Evolutionary conservation across 83 land plant genomes (phyloP).

Genomic region (Larix sibirica): DNA sequence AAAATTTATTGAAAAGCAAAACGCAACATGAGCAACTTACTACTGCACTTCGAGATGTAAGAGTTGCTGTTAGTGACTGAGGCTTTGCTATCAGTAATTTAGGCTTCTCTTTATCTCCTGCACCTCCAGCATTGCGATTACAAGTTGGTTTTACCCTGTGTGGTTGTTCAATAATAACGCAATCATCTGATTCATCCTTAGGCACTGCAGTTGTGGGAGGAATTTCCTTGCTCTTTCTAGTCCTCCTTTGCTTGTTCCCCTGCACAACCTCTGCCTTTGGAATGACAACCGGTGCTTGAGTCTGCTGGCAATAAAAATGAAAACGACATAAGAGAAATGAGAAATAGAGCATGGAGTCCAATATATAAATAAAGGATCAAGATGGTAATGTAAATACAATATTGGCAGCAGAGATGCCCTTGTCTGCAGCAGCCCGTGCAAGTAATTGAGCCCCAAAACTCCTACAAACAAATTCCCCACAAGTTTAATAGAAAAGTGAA

Average conservation of each 20-base stretch:
- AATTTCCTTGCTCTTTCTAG: neutral
- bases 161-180: neutral
- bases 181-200: slow-evolving; percentile 3
- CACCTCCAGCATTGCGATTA: neutral
- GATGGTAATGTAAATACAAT: neutral
- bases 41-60: slow-evolving; percentile 11
- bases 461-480: neutral
- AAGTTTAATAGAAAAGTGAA: neutral
- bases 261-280: too few relatives aligned
- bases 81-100: neutral
- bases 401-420: neutral
- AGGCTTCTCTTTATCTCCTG: neutral
- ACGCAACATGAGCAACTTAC: too few relatives aligned
- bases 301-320: neutral
- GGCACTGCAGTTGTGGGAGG: neutral
- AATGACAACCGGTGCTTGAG: neutral
- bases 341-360: neutral
- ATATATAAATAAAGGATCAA: neutral
- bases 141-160: neutral
- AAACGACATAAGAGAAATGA: neutral
- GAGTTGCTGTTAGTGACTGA: slow-evolving; percentile 1
- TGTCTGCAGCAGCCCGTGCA: neutral
- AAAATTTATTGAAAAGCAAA: too few relatives aligned
- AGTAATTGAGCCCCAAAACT: slow-evolving; percentile 15
- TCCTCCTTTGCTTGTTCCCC: neutral